A percentile compares a stretch with the other conserved stretches of the same genome.
Conservation (phyloP, 768 basidiomycete species). For the Imleria badia region DNA sequence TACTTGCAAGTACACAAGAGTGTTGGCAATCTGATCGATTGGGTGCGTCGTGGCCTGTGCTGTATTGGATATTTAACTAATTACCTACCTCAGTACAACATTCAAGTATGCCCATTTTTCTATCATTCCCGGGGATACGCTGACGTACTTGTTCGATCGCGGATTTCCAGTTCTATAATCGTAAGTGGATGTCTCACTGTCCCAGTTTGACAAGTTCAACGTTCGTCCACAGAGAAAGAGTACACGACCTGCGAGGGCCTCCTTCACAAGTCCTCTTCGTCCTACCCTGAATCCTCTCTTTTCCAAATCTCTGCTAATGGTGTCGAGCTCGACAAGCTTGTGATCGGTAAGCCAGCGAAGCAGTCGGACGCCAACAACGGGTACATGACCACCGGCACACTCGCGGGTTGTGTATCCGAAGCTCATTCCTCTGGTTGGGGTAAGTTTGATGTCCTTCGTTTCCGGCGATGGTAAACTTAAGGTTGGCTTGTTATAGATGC, state of each 20-base stretch:
- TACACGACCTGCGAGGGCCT: conserved; percentile 62
- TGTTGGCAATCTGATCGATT: conserved; percentile 45
- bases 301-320: conserved; percentile 48
- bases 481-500: conserved; percentile 28
- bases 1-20: conserved; percentile 38
- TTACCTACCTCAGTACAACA: conserved; percentile 35
- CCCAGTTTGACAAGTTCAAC: conserved; percentile 26
- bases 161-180: conserved; percentile 22
- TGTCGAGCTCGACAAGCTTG: conserved; percentile 46
- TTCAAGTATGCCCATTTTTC: conserved; percentile 29
- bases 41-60: conserved; percentile 27
- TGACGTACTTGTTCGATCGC: not conserved
- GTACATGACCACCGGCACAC: conserved; percentile 53
- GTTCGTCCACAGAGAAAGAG: conserved; percentile 45
- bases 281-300: conserved; percentile 57
- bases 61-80: not conserved
- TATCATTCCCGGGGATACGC: not conserved
- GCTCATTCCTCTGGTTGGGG: conserved; percentile 67
- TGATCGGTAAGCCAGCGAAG: conserved; percentile 56
- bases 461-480: not conserved
- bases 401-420: conserved; percentile 57
- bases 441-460: conserved; percentile 33
- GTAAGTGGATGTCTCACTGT: conserved; percentile 7
- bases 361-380: conserved; percentile 41
- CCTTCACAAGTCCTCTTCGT: conserved; percentile 51